A percentile compares a stretch with the other conserved stretches of the same genome.
Conservation (phyloP, 169 alveolate species). For the Neospora caninum region DNA sequence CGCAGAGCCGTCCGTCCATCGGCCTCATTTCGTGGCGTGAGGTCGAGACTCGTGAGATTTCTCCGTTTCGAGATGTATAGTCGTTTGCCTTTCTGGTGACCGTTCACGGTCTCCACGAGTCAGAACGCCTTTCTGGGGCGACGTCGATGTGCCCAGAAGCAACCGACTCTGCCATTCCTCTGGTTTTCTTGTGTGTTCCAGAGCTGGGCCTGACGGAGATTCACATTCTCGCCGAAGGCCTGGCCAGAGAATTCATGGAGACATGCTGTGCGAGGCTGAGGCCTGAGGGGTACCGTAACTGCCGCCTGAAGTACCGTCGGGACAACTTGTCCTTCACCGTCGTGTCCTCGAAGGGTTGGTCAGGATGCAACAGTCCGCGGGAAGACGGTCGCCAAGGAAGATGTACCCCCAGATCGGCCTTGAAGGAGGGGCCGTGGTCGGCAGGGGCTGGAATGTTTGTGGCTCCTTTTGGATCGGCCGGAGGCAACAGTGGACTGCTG, state of each 20-base stretch:
- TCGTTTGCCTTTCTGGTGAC: too few species aligned
- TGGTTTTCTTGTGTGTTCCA: not conserved
- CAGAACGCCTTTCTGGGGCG: too few species aligned
- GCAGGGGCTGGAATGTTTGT: not conserved
- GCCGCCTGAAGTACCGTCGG: slow-evolving; percentile 1
- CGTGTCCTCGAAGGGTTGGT: not conserved
- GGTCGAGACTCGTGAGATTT: too few species aligned
- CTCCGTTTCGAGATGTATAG: too few species aligned
- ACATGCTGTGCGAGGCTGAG: not conserved
- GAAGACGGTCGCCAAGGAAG: not conserved
- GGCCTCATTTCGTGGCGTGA: too few species aligned
- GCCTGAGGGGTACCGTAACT: not conserved
- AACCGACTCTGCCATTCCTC: too few species aligned
- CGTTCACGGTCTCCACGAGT: too few species aligned
- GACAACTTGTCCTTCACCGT: slow-evolving; percentile 17
- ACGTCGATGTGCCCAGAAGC: too few species aligned
- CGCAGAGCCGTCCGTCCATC: too few species aligned
- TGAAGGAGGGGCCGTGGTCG: not conserved
- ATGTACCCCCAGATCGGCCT: not conserved
- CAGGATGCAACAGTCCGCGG: not conserved
- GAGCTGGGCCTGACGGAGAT: not conserved
- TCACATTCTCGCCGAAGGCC: slow-evolving; percentile 5
- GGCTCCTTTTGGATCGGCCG: not conserved
- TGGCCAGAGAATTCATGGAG: slow-evolving; percentile 1
- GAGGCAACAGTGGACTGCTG: not conserved